phyloP scores from a whole-genome alignment of 2,329 filamentous ascomycete genomes.

The Fusarium aywerte region DNA sequence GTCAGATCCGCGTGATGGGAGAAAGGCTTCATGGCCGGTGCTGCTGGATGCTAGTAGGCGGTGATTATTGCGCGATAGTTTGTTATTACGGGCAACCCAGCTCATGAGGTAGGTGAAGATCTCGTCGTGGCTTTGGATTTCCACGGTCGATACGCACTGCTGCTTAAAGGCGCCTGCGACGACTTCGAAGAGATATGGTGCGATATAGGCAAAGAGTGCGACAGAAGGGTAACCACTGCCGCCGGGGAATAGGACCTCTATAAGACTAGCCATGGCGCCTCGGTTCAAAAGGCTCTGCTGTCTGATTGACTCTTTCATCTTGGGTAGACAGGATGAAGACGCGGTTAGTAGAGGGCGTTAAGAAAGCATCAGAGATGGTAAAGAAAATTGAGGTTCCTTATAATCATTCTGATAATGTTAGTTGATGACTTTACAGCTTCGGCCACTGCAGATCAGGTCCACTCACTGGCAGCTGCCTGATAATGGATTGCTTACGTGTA shows the following conservation, averaged over 20 bases:
- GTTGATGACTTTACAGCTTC: too few relatives aligned
- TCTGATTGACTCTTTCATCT: not conserved
- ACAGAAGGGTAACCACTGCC: not conserved
- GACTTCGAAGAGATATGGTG: conserved; percentile 7
- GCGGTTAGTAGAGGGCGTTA: too few relatives aligned
- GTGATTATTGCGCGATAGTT: conserved; percentile 23
- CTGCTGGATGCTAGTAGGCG: conserved; percentile 25
- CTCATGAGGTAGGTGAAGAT: conserved; percentile 30
- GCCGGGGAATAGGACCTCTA: conserved; percentile 11
- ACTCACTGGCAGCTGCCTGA: too few relatives aligned
- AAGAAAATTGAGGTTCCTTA: too few relatives aligned
- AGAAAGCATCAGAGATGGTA: too few relatives aligned
- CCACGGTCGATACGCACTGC: conserved; percentile 24
- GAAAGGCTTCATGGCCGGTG: not conserved
- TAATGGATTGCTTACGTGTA: too few relatives aligned
- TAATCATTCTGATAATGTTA: too few relatives aligned
- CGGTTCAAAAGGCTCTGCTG: not conserved
- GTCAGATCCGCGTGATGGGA: not conserved
- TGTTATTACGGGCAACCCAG: conserved; percentile 23
- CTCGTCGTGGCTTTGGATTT: conserved; percentile 26
- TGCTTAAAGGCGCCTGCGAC: not conserved
- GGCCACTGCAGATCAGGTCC: too few relatives aligned
- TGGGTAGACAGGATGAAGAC: not conserved
- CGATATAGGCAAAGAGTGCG: conserved; percentile 2
- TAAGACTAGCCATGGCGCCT: not conserved